Conservation (phyloP, 805 yeast genomes). For the Metschnikowia hibisci region DNA sequence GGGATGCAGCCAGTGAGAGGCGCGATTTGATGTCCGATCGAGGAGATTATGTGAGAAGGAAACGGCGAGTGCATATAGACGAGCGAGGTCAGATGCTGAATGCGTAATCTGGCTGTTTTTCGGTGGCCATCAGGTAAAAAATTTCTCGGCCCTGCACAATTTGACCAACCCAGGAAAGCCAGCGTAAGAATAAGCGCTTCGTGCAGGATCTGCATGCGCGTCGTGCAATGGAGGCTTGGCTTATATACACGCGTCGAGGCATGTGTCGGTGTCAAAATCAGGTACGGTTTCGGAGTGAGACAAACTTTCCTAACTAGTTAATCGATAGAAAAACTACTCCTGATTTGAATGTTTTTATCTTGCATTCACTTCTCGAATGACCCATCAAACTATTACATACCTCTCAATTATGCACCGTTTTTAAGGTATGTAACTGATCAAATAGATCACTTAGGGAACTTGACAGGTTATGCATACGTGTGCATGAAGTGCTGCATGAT, state of each 20-base stretch:
- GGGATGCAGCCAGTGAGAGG: not conserved
- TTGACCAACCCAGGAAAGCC: not conserved
- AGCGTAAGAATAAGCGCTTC: not conserved
- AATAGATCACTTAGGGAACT: not conserved
- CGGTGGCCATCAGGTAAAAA: not conserved
- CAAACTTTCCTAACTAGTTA: no score
- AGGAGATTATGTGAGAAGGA: slow-evolving; percentile 1
- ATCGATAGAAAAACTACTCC: not conserved
- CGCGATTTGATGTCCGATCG: not conserved
- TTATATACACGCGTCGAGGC: not conserved
- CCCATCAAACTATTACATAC: no score
- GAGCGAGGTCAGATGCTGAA: not conserved
- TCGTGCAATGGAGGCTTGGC: not conserved
- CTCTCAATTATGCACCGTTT: not conserved
- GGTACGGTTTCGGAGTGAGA: not conserved
- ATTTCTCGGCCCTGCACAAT: slow-evolving; percentile 2
- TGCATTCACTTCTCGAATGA: no score
- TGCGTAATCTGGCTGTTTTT: not conserved
- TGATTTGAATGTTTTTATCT: no score
- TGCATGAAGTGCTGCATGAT: not conserved
- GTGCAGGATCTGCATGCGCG: not conserved
- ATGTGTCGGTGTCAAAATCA: not conserved
- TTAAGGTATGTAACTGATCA: not conserved
- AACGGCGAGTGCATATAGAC: not conserved
- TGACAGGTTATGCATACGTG: not conserved